Base-by-base conservation (phyloP, 306 rosid species). In the Quillaja saponaria region DNA sequence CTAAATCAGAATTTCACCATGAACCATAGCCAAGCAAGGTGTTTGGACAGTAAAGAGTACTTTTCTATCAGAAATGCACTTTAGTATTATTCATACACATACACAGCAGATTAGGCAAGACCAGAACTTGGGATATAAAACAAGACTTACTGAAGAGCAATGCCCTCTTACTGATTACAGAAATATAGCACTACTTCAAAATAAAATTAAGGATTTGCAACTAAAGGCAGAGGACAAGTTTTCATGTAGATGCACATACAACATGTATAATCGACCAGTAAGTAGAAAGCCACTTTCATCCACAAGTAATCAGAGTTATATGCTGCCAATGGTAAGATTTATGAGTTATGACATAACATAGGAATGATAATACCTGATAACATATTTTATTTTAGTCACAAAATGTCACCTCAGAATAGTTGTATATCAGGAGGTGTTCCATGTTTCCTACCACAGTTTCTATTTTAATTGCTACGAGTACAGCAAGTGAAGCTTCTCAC, bases 71-170 rank as follows among this genome's bases (percentile, higher is more conserved):
- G n/a, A n/a, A n/a, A n/a, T n/a, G n/a, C n/a, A n/a, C n/a, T n/a
- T n/a, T n/a, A n/a, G n/a, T n/a, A n/a, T n/a, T n/a, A n/a, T n/a
- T n/a, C n/a, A n/a, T n/a, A 31, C 28, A 14, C 28, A 38, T 15
- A 45, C 18, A 16, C 41, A 44, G 42, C 66, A 55, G 5, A 34
- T 55, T 15, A 55, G 45, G 9, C 61, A 34, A 14, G 25, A 34
- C 46, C n/a, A 37, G 9, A 17, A 57, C 18, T 5, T 7, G 9
- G 10, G 6, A 38, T 16, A 39, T 5, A 56, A 16, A 35, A n/a
- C 16, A 37, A 4, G 38, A 5, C 41, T 3, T 8, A n/a, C 14
- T 54, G 6, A 54, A 10, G 34, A 20, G 41, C 19, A 8, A 55
- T 10, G 35, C 31, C 15, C n/a, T 10, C 5, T 34, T 14, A 34